phyloP scores from a whole-genome alignment of 768 basidiomycete species.

The Serendipita sp. region DNA sequence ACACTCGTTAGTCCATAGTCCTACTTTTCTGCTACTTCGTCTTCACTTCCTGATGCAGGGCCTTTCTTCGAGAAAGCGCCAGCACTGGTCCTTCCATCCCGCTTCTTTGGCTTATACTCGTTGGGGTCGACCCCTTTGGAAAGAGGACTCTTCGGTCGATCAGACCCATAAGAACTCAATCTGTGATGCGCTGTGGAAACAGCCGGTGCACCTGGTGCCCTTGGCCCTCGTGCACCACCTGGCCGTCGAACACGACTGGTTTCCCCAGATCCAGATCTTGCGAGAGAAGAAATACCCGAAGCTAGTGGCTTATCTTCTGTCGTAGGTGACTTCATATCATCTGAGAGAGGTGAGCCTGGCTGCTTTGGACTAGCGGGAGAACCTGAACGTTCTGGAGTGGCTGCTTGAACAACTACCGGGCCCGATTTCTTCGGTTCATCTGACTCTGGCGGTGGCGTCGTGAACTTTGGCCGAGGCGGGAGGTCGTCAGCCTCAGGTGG shows the following conservation, averaged over 20 bases:
- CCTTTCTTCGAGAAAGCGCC: constrained; percentile 45
- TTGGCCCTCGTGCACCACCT: constrained; percentile 32
- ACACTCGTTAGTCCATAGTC: background rate
- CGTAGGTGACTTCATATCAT: constrained; percentile 14
- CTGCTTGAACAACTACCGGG: constrained; percentile 24
- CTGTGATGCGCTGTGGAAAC: constrained; percentile 1
- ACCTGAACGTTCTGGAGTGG: constrained; percentile 31
- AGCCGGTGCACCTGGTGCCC: constrained; percentile 21
- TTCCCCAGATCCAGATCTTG: constrained; percentile 33
- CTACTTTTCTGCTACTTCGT: constrained; percentile 28
- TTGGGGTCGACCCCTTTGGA: constrained; percentile 23
- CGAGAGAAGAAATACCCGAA: constrained; percentile 20
- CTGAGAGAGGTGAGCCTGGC: constrained; percentile 18
- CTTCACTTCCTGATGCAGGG: constrained; percentile 74
- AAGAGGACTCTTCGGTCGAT: constrained; percentile 21
- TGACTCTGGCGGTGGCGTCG: constrained; percentile 6
- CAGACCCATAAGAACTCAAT: constrained; percentile 22
- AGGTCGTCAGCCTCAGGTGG: constrained; percentile 11
- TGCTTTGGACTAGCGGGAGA: constrained; percentile 23
- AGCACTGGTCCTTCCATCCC: constrained; percentile 20
- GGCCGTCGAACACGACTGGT: constrained; percentile 31
- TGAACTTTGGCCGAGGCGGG: constrained; percentile 5
- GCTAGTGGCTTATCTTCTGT: constrained; percentile 12
- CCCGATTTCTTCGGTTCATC: constrained; percentile 15
- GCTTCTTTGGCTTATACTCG: constrained; percentile 16